Base-by-base conservation (phyloP, 108 stramenopile genomes). In the Phaeodactylum tricornutum region DNA sequence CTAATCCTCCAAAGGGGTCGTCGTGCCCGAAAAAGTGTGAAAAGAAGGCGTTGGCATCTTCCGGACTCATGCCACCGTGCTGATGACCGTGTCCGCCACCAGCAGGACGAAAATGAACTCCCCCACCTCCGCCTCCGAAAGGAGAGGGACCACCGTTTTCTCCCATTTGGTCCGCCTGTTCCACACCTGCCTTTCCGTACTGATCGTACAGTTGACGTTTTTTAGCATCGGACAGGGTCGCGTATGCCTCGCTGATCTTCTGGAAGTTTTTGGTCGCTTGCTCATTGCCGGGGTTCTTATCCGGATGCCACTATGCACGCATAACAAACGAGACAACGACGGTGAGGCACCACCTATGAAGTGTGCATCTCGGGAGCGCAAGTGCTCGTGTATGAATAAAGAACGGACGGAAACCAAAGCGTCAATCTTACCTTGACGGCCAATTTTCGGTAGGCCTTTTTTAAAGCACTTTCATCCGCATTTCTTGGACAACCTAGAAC, bases 191-290 rank as follows among this genome's bases (percentile, higher is more conserved):
- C 29, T 59, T 53, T 4, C 88, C 88, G 55, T 90, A 90, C 36
- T 66, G 67, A 70, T 90, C 88, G 44, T 85, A 90, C 36, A 90
- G 67, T 64, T 84, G 61, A 64, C 88, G 61, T 41, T 90, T 90
- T 59, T 85, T 81, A 11, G 66, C 44, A 45, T 90, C 88, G 1
- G 79, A 79, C 1, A 90, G 52, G 21, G 69, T 67, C 4, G 88
- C 84, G 57, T 81, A 90, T 0, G 88, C 88, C 52, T 90, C 88
- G 20, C 71, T 73, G 2, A 90, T 78, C 42, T 90, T 90, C 62
- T 90, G 88, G 52, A 90, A 90, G 41, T 90, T 90, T 33, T 75
- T 66, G 0, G 88, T 90, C 4, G 88, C 88, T 57, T 85, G 60
- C 50, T 85, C 77, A 47, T 78, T 70, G 27, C 72, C 84, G 0